These are phyloP conservation scores for Sphaerulina musiva DNA, from an alignment of 2,329 filamentous ascomycete species.

Conservation along the genomic window DNA sequence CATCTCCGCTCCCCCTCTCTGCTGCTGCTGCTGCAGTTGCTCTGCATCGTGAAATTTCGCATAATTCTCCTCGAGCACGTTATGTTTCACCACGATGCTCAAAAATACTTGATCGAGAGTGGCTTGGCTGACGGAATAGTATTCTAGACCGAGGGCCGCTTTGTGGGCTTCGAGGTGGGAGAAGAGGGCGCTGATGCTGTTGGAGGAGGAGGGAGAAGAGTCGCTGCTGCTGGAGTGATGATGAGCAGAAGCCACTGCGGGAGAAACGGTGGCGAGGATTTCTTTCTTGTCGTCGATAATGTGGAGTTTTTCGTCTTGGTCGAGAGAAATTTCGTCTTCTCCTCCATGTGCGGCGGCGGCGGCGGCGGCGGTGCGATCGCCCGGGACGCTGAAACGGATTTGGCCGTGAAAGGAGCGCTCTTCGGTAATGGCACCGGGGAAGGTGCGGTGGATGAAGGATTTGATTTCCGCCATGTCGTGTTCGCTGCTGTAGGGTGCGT, in stretches of 20 bases:
- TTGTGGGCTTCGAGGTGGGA: slow-evolving; percentile 66
- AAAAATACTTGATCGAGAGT: slow-evolving; percentile 89
- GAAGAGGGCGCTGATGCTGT: slow-evolving; percentile 62
- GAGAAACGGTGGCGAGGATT: not conserved
- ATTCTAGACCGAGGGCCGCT: slow-evolving; percentile 63
- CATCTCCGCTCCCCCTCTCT: not conserved
- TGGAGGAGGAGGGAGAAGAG: slow-evolving; percentile 1
- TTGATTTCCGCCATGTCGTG: slow-evolving; percentile 62
- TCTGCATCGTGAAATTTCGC: slow-evolving; percentile 14
- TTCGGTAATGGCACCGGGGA: slow-evolving; percentile 63
- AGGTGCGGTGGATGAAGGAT: slow-evolving; percentile 56
- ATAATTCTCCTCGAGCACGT: slow-evolving; percentile 64
- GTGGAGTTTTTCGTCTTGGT: slow-evolving; percentile 7
- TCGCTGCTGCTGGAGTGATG: too few species aligned
- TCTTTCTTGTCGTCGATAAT: slow-evolving; percentile 13
- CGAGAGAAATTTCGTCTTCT: slow-evolving; percentile 14
- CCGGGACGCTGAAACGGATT: slow-evolving; percentile 71
- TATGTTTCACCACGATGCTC: slow-evolving; percentile 72
- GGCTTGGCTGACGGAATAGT: slow-evolving; percentile 81
- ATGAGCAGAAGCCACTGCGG: not conserved
- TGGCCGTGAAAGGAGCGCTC: slow-evolving; percentile 76
- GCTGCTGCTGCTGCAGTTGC: slow-evolving; percentile 1
- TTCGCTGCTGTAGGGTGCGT: slow-evolving; percentile 65
- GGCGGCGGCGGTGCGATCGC: slow-evolving; percentile 23
- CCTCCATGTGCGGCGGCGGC: slow-evolving; percentile 1